A percentile compares a stretch with the other conserved stretches of the same genome.
Conservation (phyloP, 257 asterid genomes). For the Datura wrightii region DNA sequence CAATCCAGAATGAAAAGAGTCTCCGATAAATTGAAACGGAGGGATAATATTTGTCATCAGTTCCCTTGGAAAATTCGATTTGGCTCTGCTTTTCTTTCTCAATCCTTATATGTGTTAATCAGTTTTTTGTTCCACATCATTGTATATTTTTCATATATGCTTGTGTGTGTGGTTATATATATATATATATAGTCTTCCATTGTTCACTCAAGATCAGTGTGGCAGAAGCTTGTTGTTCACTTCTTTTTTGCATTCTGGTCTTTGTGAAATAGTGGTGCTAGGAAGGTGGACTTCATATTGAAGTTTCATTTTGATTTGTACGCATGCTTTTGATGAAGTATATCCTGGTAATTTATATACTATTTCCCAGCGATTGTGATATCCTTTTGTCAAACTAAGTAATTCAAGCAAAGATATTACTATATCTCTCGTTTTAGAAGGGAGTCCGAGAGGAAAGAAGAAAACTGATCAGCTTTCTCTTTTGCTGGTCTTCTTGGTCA, state of each 20-base stretch:
- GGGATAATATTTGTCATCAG: neutral
- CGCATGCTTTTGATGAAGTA: neutral
- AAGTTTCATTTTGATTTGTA: neutral
- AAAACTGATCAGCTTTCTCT: neutral
- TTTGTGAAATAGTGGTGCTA: neutral
- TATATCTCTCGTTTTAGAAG: neutral
- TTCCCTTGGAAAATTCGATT: neutral
- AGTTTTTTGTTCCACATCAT: neutral
- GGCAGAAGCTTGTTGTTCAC: neutral
- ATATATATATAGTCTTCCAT: no score
- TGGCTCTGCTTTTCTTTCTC: neutral
- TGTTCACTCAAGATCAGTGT: neutral
- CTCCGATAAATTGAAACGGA: neutral
- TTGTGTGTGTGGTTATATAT: neutral
- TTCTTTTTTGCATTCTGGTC: neutral
- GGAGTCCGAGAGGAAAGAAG: neutral
- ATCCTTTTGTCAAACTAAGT: neutral
- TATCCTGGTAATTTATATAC: neutral
- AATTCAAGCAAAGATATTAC: neutral
- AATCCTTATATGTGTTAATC: neutral
- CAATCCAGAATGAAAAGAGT: neutral
- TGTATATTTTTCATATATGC: neutral
- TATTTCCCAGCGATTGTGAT: neutral
- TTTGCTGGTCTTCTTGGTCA: neutral
- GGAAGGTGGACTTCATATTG: conserved; percentile 1